phyloP scores from a whole-genome alignment of 176 grass and related monocot genomes.

The Elaeis guineensis region DNA sequence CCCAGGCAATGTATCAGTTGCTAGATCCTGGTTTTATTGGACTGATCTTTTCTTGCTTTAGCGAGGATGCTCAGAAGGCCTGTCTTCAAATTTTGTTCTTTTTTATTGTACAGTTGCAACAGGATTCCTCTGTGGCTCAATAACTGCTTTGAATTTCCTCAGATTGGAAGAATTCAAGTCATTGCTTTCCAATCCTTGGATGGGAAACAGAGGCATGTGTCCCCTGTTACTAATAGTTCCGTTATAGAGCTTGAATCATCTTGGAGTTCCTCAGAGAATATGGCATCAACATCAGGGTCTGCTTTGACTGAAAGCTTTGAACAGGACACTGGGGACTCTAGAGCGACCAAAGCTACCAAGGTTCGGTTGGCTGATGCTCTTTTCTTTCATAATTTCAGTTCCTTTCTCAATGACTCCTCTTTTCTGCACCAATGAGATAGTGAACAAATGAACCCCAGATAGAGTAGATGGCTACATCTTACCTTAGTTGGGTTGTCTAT shows the following conservation, averaged over 20 bases:
- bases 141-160: slow-evolving; percentile 17
- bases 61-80: slow-evolving; percentile 86
- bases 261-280: slow-evolving; percentile 37
- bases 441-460: too few species aligned
- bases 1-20: slow-evolving; percentile 90
- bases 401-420: neutral
- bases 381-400: neutral
- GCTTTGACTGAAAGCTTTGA: slow-evolving; percentile 29
- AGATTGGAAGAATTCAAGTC: slow-evolving; percentile 90
- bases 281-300: slow-evolving; percentile 21
- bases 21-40: slow-evolving; percentile 82
- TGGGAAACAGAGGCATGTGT: slow-evolving; percentile 35
- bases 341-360: slow-evolving; percentile 19
- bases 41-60: slow-evolving; percentile 95
- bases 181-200: slow-evolving; percentile 84
- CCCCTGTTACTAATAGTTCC: slow-evolving; percentile 28
- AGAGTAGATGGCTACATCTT: too few species aligned
- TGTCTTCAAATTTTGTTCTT: neutral
- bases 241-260: slow-evolving; percentile 57
- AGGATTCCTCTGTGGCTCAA: slow-evolving; percentile 5
- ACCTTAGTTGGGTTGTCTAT: too few species aligned
- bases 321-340: slow-evolving; percentile 68
- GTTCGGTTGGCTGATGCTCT: neutral
- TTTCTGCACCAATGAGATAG: neutral
- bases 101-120: neutral